Evolutionary conservation across 2,329 filamentous ascomycete species (phyloP).

Genomic region (Rutstroemia sp.): DNA sequence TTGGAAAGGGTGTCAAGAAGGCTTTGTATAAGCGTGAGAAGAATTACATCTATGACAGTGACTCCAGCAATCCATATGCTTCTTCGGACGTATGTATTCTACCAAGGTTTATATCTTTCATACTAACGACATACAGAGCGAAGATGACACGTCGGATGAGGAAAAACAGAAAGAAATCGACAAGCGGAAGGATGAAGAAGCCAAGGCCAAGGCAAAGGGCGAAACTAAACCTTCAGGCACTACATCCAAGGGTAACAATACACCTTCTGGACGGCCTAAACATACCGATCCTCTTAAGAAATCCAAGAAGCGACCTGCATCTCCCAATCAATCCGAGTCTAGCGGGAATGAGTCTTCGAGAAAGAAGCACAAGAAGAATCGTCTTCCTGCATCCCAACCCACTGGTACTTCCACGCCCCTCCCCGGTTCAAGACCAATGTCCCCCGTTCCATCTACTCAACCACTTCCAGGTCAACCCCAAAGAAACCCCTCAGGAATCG

Average conservation of each 20-base stretch:
- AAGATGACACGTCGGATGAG: constrained; percentile 41
- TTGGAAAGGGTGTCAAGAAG: constrained; percentile 73
- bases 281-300: constrained; percentile 45
- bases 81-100: constrained; percentile 40
- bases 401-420: constrained; percentile 51
- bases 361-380: constrained; percentile 71
- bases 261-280: constrained; percentile 52
- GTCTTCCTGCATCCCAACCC: constrained; percentile 40
- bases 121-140: constrained; percentile 36
- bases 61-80: constrained; percentile 49
- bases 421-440: constrained; percentile 31
- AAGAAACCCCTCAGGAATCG: constrained; percentile 27
- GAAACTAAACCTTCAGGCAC: constrained; percentile 41
- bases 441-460: constrained; percentile 22
- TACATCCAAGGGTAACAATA: constrained; percentile 64
- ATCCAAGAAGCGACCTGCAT: constrained; percentile 64
- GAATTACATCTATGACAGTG: constrained; percentile 77
- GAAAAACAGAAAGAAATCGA: constrained; percentile 60
- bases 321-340: constrained; percentile 76
- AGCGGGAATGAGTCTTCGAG: constrained; percentile 84
- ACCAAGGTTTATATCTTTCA: background rate
- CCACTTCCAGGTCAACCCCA: constrained; percentile 14
- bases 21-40: constrained; percentile 78
- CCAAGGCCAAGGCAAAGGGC: constrained; percentile 48
- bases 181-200: constrained; percentile 50